Evolutionary conservation across 306 rosid genomes (phyloP), one percentile per base, ranked within the genome.

Genomic region (Dryas octopetala): DNA sequence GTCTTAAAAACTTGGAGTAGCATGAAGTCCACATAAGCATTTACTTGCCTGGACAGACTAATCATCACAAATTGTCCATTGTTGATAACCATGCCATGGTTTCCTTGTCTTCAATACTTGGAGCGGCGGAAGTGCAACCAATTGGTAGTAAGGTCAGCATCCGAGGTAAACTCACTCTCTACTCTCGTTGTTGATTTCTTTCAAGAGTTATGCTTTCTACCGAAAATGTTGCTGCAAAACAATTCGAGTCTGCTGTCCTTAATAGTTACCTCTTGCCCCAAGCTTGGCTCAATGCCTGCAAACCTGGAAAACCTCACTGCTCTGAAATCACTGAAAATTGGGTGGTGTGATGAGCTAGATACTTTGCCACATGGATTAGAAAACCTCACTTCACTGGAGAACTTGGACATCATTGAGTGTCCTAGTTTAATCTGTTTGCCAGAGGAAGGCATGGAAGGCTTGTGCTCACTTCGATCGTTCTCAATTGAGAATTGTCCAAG

Each of bases 321-420:
- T 51, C 45, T 73, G 26, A 81, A 41, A 46, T 59, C 62, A 19
- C 16, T 77, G 48, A 77, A 63, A 28, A 15, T 81, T 49, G 43
- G 78, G 3, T 76, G 81, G 63, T 81, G 85, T 61, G 63, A 60
- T 0, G 2, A 53, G 43, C 63, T 73, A 5, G 9, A 44, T 5
- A 66, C 68, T 10, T 41, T 73, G 49, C 79, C 85, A 16, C 46
- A 77, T 14, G 81, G 69, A 45, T 54, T 81, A 4, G 32, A 62
- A 41, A 66, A 67, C 74, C 79, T 81, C 50, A 72, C 49, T 4
- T 66, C 71, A 4, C 57, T 81, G 53, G 81, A 72, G 59, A 67
- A 78, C 41, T 62, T 77, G 62, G 82, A 72, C 7, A 81, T 77
- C 11, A 40, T 38, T 32, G 76, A 81, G 59, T 81, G 85, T 71